A percentile compares a stretch with the other conserved stretches of the same genome.
These are phyloP conservation scores for Corylus avellana DNA, from an alignment of 306 rosid species.

Conservation along the genomic window DNA sequence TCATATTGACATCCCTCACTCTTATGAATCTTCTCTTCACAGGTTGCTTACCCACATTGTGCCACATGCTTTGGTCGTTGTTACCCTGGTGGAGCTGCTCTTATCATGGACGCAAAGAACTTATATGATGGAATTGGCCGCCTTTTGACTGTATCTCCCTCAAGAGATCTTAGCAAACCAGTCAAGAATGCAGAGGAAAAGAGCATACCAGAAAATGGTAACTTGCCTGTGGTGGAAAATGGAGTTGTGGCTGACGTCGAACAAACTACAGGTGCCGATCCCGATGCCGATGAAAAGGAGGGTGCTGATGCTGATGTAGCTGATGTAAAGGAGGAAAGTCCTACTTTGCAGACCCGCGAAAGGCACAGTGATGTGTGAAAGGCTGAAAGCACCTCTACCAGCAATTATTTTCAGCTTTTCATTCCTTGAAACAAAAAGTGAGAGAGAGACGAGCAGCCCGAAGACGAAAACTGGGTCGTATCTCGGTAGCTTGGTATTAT, in stretches of 20 bases:
- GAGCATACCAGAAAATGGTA: conserved; percentile 56
- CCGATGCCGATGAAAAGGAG: conserved; percentile 32
- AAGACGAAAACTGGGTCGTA: not conserved
- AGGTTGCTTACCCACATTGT: conserved; percentile 88
- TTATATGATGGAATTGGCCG: conserved; percentile 72
- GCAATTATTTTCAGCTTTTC: conserved; percentile 4
- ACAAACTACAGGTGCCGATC: conserved; percentile 36
- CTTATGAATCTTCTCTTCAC: conserved; percentile 13
- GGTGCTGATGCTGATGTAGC: conserved; percentile 27
- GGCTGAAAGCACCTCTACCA: conserved; percentile 37
- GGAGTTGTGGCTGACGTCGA: conserved; percentile 50
- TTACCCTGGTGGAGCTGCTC: conserved; percentile 74
- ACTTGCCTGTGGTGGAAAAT: conserved; percentile 53
- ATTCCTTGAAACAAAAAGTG: not conserved
- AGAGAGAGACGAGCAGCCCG: not conserved
- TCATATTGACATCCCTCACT: conserved; percentile 15
- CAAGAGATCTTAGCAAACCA: conserved; percentile 70
- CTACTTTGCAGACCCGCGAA: conserved; percentile 37
- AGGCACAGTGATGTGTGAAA: conserved; percentile 39
- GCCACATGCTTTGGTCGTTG: conserved; percentile 96
- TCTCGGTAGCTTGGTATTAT: conserved; percentile 25
- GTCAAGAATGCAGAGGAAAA: conserved; percentile 50
- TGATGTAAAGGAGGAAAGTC: conserved; percentile 34
- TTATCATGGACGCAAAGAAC: conserved; percentile 72
- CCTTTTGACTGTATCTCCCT: conserved; percentile 58